These are phyloP conservation scores for Chaetomium strumarium DNA, from an alignment of 2,329 filamentous ascomycete species.

Conservation along the genomic window DNA sequence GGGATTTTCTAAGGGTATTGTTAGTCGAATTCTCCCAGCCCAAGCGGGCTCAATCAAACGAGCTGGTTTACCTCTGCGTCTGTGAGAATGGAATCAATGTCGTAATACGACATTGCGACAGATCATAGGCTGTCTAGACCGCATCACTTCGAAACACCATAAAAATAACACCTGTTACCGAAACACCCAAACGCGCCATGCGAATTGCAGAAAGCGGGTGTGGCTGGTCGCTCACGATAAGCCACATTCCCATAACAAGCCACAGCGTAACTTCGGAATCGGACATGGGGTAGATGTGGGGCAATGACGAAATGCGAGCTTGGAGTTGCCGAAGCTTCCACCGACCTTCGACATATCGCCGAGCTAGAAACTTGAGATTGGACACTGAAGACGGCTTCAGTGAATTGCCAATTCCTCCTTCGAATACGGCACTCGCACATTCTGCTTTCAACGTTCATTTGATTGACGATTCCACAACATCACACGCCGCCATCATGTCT, in stretches of 20 bases:
- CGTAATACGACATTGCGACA: conserved; percentile 66
- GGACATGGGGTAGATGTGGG: background rate
- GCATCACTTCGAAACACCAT: background rate
- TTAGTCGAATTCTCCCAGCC: conserved; percentile 13
- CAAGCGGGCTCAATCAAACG: background rate
- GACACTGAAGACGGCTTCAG: background rate
- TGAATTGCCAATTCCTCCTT: background rate
- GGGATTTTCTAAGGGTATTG: conserved; percentile 68
- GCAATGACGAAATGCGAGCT: conserved; percentile 22
- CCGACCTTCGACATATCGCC: conserved; percentile 19
- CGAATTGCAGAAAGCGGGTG: no score
- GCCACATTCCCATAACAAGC: background rate
- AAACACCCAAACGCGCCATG: background rate
- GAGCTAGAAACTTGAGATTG: conserved; percentile 8
- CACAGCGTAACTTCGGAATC: background rate
- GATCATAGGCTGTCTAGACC: background rate
- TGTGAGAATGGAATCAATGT: conserved; percentile 77
- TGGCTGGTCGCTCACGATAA: no score
- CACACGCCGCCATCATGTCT: conserved; percentile 53
- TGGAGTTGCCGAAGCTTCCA: conserved; percentile 21
- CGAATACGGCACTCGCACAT: background rate
- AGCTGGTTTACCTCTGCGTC: conserved; percentile 62
- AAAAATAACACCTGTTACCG: background rate
- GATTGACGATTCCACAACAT: conserved; percentile 16
- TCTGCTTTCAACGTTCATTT: background rate